These are phyloP conservation scores for Cenchrus fungigraminus DNA, from an alignment of 176 grass and related monocot species.

Conservation along the genomic window DNA sequence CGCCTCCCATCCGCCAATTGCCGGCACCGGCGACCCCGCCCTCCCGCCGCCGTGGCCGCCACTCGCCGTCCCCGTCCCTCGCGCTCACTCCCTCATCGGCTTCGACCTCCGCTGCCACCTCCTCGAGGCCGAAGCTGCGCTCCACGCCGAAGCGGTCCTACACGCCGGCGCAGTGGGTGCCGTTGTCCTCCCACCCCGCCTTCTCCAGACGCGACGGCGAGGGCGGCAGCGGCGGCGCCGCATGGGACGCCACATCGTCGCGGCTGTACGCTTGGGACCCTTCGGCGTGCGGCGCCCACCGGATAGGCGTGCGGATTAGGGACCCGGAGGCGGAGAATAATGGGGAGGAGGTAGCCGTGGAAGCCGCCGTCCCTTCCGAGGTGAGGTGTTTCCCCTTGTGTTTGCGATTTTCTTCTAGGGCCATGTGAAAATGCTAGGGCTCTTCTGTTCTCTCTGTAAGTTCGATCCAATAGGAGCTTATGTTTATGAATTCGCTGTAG, in stretches of 20 bases:
- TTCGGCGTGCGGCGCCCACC: conserved; percentile 47
- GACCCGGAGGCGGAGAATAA: conserved; percentile 52
- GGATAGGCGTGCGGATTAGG: conserved; percentile 67
- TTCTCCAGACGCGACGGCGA: conserved; percentile 25
- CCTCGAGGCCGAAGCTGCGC: conserved; percentile 50
- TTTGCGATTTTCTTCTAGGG: conserved; percentile 18
- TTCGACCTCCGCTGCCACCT: conserved; percentile 35
- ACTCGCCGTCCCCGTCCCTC: conserved; percentile 53
- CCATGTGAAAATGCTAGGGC: conserved; percentile 19
- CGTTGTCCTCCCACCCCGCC: conserved; percentile 44
- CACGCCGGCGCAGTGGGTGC: conserved; percentile 58
- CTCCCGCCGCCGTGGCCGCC: conserved; percentile 42
- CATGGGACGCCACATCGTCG: conserved; percentile 74
- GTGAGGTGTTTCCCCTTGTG: conserved; percentile 32
- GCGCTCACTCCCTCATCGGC: conserved; percentile 49
- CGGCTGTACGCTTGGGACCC: conserved; percentile 85
- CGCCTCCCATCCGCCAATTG: conserved; percentile 47
- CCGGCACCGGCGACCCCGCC: conserved; percentile 24
- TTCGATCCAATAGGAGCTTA: neutral
- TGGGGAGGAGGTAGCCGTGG: conserved; percentile 53
- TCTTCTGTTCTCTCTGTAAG: neutral
- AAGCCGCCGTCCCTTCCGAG: conserved; percentile 85
- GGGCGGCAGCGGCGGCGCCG: conserved; percentile 36
- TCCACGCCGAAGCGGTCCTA: conserved; percentile 51
- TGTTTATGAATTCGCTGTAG: neutral